Conservation (phyloP, 768 basidiomycete genomes). For the Pisolithus sp. region DNA sequence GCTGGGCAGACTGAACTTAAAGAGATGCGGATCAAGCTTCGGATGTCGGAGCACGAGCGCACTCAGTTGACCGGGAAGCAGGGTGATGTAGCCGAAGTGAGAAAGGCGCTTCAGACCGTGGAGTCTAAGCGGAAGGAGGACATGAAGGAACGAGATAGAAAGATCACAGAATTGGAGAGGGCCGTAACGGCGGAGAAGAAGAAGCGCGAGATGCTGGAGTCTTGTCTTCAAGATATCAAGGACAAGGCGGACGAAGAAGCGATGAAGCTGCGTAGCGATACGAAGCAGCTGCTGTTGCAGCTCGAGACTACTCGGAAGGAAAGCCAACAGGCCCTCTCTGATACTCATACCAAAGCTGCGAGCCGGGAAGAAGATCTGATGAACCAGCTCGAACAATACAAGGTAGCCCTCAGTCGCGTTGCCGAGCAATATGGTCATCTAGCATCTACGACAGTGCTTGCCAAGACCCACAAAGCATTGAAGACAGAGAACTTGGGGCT, state of each 20-base stretch:
- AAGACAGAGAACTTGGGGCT: slow-evolving; percentile 33
- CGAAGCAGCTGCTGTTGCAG: slow-evolving; percentile 30
- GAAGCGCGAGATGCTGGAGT: slow-evolving; percentile 43
- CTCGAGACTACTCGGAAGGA: slow-evolving; percentile 29
- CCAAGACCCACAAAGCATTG: slow-evolving; percentile 31
- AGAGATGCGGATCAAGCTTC: slow-evolving; percentile 53
- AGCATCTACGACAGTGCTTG: slow-evolving; percentile 37
- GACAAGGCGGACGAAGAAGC: slow-evolving; percentile 38
- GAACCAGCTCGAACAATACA: slow-evolving; percentile 46
- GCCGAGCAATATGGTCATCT: slow-evolving; percentile 52
- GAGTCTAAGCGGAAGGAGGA: slow-evolving; percentile 54
- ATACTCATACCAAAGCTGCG: slow-evolving; percentile 26
- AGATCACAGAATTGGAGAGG: slow-evolving; percentile 53
- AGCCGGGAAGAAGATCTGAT: slow-evolving; percentile 42
- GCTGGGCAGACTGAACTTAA: slow-evolving; percentile 58
- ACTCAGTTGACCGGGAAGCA: slow-evolving; percentile 46
- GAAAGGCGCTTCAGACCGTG: slow-evolving; percentile 40
- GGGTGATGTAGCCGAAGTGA: slow-evolving; percentile 44
- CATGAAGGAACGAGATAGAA: slow-evolving; percentile 44
- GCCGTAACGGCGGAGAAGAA: slow-evolving; percentile 42
- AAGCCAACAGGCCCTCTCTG: slow-evolving; percentile 27
- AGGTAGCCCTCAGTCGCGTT: slow-evolving; percentile 37
- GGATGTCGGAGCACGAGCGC: slow-evolving; percentile 52
- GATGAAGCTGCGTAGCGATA: slow-evolving; percentile 26
- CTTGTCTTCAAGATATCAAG: slow-evolving; percentile 36